Evolutionary conservation across 305 asterid species (phyloP).

Genomic region (Solanum chacoense): DNA sequence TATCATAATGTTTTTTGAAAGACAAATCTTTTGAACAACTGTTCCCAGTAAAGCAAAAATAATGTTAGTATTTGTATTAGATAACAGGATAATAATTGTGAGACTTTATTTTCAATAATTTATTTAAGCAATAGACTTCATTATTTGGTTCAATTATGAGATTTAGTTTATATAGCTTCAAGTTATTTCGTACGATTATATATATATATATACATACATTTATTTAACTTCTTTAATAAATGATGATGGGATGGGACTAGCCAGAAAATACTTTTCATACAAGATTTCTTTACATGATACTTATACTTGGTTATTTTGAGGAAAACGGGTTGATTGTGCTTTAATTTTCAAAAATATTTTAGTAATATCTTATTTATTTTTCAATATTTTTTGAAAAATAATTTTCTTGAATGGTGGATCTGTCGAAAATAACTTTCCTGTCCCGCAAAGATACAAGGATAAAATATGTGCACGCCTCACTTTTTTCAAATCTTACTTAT

Average conservation of each 20-base stretch:
- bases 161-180: not conserved
- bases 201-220: not conserved
- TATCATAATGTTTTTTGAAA: not conserved
- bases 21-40: not conserved
- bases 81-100: not conserved
- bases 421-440: not conserved
- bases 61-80: not conserved
- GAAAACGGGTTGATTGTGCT: not conserved
- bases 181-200: not conserved
- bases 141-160: not conserved
- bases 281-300: not conserved
- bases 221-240: not conserved
- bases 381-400: not conserved
- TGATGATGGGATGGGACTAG: not conserved
- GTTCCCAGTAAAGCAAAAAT: not conserved
- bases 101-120: not conserved
- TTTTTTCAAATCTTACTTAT: not conserved
- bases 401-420: not conserved
- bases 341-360: not conserved
- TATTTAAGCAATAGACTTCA: not conserved
- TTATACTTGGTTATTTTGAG: not conserved
- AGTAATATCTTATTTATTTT: not conserved
- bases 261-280: not conserved
- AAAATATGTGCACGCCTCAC: not conserved
- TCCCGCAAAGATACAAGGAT: fast-evolving